Evolutionary conservation across 2,329 filamentous ascomycete species (phyloP).

Genomic region (Trichophyton mentagrophytes): DNA sequence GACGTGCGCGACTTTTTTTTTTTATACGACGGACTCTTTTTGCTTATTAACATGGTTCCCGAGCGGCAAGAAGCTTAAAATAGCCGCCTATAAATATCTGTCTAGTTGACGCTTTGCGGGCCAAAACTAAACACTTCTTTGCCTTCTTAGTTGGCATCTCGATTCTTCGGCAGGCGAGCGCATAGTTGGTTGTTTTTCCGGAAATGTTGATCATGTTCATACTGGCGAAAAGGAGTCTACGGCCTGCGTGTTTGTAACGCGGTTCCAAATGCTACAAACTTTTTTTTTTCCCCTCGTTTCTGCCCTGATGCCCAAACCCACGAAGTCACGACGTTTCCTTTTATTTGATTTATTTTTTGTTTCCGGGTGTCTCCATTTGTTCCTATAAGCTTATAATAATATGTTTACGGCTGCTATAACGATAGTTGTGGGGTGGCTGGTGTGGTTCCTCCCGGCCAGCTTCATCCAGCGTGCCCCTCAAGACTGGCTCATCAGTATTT

Average conservation of each 20-base stretch:
- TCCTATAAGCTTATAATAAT: not conserved
- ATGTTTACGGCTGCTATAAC: not conserved
- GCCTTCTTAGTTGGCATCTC: not conserved
- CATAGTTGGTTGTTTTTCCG: not conserved
- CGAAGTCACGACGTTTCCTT: not conserved
- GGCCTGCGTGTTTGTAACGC: not conserved
- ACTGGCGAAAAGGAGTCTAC: not conserved
- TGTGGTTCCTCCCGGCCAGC: not conserved
- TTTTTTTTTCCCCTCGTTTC: not conserved
- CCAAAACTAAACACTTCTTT: not conserved
- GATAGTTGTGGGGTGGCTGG: not conserved
- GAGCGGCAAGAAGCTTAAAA: not conserved
- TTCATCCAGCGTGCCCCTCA: slow-evolving; percentile 4
- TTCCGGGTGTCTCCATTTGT: not conserved
- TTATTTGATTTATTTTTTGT: not conserved
- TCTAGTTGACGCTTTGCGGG: not conserved
- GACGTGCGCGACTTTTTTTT: not conserved
- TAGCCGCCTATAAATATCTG: not conserved
- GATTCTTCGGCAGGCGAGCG: not conserved
- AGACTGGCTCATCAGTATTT: slow-evolving; percentile 5
- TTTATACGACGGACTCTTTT: not conserved
- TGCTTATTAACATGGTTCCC: not conserved
- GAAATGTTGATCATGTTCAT: not conserved
- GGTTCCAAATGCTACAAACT: not conserved
- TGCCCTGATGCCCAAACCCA: not conserved